phyloP scores from a whole-genome alignment of 2,329 filamentous ascomycete species.

The Didymella segeticola region DNA sequence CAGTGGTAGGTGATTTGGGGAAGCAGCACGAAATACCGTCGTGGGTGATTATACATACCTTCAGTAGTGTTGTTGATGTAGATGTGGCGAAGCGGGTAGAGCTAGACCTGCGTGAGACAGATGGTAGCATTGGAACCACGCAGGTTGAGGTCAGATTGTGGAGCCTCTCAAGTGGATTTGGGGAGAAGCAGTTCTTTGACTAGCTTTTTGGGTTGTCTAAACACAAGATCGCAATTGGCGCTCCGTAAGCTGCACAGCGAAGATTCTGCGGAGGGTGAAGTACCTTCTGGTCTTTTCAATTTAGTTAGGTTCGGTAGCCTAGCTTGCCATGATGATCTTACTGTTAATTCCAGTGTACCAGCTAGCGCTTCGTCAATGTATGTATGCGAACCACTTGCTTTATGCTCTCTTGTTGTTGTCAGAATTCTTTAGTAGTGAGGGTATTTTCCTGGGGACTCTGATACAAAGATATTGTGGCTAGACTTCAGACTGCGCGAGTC shows the following conservation, averaged over 20 bases:
- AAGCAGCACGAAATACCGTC: not conserved
- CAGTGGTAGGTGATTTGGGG: not conserved
- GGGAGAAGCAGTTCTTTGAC: not conserved
- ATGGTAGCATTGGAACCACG: conserved; percentile 11
- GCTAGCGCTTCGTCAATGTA: no score
- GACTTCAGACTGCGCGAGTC: no score
- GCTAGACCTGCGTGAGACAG: conserved; percentile 12
- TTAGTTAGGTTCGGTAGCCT: no score
- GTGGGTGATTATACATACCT: not conserved
- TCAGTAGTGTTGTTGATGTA: not conserved
- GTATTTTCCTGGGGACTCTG: no score
- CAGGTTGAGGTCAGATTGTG: not conserved
- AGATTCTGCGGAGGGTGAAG: no score
- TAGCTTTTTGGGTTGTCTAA: not conserved
- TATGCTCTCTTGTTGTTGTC: no score
- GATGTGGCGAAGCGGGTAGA: conserved; percentile 12
- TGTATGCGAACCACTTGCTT: no score
- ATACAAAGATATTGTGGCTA: no score
- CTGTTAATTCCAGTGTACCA: no score
- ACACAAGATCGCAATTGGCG: not conserved
- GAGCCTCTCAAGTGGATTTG: not conserved
- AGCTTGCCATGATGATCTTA: no score
- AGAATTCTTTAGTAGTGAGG: no score
- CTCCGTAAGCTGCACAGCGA: not conserved
- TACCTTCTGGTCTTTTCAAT: no score